Percentiles rank a stretch among this genome's conserved stretches.
These are phyloP conservation scores for Syncephalastrum contaminatum DNA, from an alignment of 371 early-diverging fungal genomes.

Conservation along the genomic window DNA sequence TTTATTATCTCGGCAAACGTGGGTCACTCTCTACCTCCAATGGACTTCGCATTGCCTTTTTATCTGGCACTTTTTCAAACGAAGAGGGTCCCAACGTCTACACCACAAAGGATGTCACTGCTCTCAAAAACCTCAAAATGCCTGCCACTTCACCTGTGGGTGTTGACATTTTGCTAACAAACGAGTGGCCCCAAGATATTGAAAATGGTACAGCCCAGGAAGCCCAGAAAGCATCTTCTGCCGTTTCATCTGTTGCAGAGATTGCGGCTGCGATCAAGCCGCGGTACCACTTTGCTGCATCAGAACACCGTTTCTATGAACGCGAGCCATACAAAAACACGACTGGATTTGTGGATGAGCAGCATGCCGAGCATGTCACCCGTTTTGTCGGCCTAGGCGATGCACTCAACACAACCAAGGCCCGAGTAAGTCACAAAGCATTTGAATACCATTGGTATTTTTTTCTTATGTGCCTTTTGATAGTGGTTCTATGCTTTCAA, in stretches of 20 bases:
- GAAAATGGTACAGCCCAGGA: slow-evolving; percentile 21
- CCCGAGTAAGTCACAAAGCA: slow-evolving; percentile 35
- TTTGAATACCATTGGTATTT: neutral
- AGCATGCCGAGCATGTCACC: slow-evolving; percentile 62
- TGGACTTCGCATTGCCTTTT: slow-evolving; percentile 72
- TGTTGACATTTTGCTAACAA: slow-evolving; percentile 79
- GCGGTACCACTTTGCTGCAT: slow-evolving; percentile 84
- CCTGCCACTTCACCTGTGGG: slow-evolving; percentile 46
- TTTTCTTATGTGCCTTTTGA: slow-evolving; percentile 11
- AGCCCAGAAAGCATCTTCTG: slow-evolving; percentile 10
- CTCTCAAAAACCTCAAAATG: slow-evolving; percentile 21
- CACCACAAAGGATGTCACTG: slow-evolving; percentile 18
- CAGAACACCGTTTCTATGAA: slow-evolving; percentile 72
- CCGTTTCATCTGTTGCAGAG: slow-evolving; percentile 38
- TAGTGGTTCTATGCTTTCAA: slow-evolving; percentile 95
- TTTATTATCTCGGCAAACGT: slow-evolving; percentile 69
- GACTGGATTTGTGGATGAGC: slow-evolving; percentile 43
- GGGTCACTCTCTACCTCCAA: slow-evolving; percentile 74
- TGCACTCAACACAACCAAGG: slow-evolving; percentile 62
- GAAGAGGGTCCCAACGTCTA: slow-evolving; percentile 1
- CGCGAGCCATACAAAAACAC: slow-evolving; percentile 80
- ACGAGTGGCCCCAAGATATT: slow-evolving; percentile 77
- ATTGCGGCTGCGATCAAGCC: slow-evolving; percentile 65
- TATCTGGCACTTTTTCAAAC: slow-evolving; percentile 52
- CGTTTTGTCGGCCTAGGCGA: slow-evolving; percentile 84